These are phyloP conservation scores for Penicillium paneum DNA, from an alignment of 2,329 filamentous ascomycete genomes.

Conservation along the genomic window DNA sequence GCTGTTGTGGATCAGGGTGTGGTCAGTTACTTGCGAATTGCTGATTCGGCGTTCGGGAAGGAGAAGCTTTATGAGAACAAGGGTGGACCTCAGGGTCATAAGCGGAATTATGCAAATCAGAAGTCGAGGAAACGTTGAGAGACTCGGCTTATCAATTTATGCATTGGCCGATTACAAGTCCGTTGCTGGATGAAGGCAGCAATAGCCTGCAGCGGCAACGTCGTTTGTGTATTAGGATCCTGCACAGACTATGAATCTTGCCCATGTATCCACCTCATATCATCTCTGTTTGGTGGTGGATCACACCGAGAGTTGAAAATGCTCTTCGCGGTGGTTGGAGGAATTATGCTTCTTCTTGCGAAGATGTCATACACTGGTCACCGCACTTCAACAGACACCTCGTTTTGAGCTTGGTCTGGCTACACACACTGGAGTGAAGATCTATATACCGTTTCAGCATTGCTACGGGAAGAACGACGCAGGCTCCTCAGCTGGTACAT, in stretches of 20 bases:
- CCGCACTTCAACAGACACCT: not conserved
- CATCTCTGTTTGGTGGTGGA: not conserved
- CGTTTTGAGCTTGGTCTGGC: not conserved
- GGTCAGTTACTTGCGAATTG: slow-evolving; percentile 79
- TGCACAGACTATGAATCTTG: not conserved
- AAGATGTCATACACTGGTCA: not conserved
- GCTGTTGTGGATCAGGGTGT: slow-evolving; percentile 88
- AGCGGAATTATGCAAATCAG: slow-evolving; percentile 23
- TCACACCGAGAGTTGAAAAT: not conserved
- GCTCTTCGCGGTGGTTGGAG: not conserved
- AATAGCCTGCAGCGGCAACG: not conserved
- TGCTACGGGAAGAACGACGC: not conserved
- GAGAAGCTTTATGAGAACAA: slow-evolving; percentile 65
- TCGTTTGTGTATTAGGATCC: too few relatives aligned
- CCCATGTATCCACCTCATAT: not conserved
- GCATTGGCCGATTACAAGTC: not conserved
- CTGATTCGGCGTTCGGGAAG: slow-evolving; percentile 73
- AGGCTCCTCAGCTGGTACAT: not conserved
- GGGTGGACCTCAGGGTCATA: slow-evolving; percentile 27
- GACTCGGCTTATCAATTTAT: not conserved
- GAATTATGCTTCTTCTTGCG: not conserved
- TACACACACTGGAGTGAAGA: not conserved
- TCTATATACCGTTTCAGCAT: not conserved
- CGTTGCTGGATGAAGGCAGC: not conserved
- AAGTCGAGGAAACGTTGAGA: slow-evolving; percentile 33